Conservation (phyloP, 2,329 filamentous ascomycete genomes). For the Monosporascus sp. region DNA sequence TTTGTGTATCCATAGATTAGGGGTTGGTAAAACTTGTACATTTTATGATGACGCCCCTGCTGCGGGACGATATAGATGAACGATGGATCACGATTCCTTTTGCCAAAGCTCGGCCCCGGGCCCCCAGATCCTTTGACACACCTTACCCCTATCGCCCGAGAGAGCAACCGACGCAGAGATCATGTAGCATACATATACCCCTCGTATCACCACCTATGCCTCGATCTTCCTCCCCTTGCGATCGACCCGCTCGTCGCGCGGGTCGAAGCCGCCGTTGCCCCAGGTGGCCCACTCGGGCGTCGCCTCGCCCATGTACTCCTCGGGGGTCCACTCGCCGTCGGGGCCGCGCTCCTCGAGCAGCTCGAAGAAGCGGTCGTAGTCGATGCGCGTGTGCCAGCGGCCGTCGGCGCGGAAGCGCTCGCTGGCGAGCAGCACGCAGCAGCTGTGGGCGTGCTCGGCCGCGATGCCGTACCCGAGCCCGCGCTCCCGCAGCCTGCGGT, state of each 20-base stretch:
- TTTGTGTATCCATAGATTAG: neutral
- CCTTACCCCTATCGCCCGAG: no score
- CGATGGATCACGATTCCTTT: neutral
- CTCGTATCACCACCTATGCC: constrained; percentile 14
- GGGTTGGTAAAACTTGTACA: neutral
- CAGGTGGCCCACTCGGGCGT: constrained; percentile 93
- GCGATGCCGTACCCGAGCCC: constrained; percentile 84
- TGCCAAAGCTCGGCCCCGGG: no score
- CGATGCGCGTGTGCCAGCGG: constrained; percentile 87
- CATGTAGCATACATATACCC: neutral
- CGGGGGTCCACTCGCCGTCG: constrained; percentile 70
- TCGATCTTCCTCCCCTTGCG: constrained; percentile 71
- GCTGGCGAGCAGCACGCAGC: constrained; percentile 83
- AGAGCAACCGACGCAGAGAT: no score
- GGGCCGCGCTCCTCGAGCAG: constrained; percentile 64
- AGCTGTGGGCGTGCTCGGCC: constrained; percentile 91
- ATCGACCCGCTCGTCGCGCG: constrained; percentile 79
- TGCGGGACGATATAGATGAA: neutral
- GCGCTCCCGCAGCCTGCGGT: constrained; percentile 60
- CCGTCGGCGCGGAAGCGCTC: constrained; percentile 71
- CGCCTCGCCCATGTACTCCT: constrained; percentile 81
- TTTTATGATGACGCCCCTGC: neutral
- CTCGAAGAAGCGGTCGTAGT: constrained; percentile 84
- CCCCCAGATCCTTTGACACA: no score
- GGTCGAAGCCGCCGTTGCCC: constrained; percentile 93